Conservation (phyloP, 441 rosid genomes). For the Corymbia citriodora region DNA sequence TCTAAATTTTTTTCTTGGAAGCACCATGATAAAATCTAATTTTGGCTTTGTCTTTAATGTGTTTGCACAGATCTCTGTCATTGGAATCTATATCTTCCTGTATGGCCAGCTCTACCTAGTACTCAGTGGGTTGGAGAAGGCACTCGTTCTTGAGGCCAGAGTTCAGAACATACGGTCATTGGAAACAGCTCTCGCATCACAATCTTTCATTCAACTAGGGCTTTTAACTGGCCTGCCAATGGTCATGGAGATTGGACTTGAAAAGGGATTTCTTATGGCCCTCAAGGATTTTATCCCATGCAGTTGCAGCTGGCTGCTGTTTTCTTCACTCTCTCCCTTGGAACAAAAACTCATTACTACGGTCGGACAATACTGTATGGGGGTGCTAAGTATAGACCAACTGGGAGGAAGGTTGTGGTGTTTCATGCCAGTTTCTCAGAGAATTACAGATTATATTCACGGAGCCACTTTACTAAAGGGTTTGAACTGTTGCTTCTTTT, state of each 20-base stretch:
- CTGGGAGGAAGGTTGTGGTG: constrained; percentile 95
- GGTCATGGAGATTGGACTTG: constrained; percentile 99
- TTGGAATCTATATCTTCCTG: constrained; percentile 87
- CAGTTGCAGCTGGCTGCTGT: constrained; percentile 95
- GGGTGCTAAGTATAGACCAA: constrained; percentile 92
- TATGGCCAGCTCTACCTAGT: constrained; percentile 98
- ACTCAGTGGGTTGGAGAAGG: constrained; percentile 84
- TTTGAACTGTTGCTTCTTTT: constrained; percentile 76
- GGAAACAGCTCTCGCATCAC: constrained; percentile 98
- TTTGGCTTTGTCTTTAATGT: neutral
- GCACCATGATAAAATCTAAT: neutral
- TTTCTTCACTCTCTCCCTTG: constrained; percentile 98
- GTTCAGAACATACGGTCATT: constrained; percentile 75
- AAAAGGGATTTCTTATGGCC: constrained; percentile 91
- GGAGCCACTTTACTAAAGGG: constrained; percentile 95
- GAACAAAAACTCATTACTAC: constrained; percentile 84
- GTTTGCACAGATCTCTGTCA: constrained; percentile 63
- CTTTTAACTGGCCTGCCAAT: constrained; percentile 95
- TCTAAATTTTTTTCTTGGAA: neutral
- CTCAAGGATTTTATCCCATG: constrained; percentile 92
- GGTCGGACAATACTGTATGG: constrained; percentile 93
- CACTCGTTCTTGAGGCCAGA: constrained; percentile 76
- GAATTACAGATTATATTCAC: constrained; percentile 85
- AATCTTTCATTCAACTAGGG: constrained; percentile 96
- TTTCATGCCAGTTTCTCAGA: constrained; percentile 93